Base-by-base conservation (phyloP, 148 eudicot genomes). In the Nepenthes gracilis region DNA sequence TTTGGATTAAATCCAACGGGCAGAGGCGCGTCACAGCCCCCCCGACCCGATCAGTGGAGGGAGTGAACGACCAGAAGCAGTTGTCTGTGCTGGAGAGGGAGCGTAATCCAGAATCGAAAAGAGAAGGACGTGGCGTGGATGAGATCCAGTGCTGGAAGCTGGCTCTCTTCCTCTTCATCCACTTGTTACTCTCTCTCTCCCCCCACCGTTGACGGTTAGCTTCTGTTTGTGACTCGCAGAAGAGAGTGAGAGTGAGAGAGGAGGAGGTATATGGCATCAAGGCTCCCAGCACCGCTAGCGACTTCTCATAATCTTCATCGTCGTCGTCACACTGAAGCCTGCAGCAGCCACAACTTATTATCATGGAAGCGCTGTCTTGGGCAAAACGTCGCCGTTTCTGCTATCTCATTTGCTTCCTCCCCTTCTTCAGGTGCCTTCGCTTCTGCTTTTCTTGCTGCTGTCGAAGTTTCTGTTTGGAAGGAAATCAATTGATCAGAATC, bases 331-430 rank as follows among this genome's bases (percentile, higher is more conserved):
- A 34, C 35, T 37, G 53, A 36, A 11, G 45, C 51, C n/a, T 61
- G 52, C 70, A 33, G 73, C 55, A 56, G 54, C 33, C 72, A 59
- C 43, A 62, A 47, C 55, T 61, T 67, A 1, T 59, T 80, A 32
- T 78, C 95, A 12, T 80, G 82, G 80, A 81, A 76, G 45, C 74
- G 76, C 67, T 61, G 67, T 55, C 45, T 78, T 12, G 69, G 69
- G 12, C 67, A 76, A 12, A 72, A 66, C 66, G 32, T 58, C 65
- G 57, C 74, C 32, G n/a, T 62, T 54, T 72, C 74, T 68, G 8
- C 36, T 6, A 5, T 55, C 34, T 62, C 67, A 53, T 38, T 58
- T 47, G 57, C 51, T 7, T 43, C 73, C 55, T 67, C 70, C 40
- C 64, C 80, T 58, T 56, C 77, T 52, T 48, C 67, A 65, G 73